phyloP scores from a whole-genome alignment of 2,329 filamentous ascomycete species.

The Dryadomyces quercus-mongolicae region DNA sequence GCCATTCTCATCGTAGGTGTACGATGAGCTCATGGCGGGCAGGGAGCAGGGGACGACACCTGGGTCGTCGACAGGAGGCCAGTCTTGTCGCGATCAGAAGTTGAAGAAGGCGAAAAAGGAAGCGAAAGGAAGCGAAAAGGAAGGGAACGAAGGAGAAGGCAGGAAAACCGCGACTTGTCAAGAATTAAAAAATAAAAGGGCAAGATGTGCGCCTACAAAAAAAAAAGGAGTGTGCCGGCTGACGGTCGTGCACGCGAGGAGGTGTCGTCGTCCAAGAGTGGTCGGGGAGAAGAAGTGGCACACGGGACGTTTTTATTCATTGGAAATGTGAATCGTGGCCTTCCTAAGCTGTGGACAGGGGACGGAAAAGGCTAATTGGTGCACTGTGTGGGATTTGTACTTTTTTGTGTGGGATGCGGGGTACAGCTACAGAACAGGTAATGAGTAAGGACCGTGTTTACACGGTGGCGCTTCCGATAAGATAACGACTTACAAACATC shows the following conservation, averaged over 20 bases:
- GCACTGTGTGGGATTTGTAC: not conserved
- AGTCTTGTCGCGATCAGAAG: not conserved
- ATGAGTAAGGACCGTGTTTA: not conserved
- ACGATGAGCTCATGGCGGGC: slow-evolving; percentile 74
- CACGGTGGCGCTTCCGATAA: too few species aligned
- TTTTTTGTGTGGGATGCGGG: too few species aligned
- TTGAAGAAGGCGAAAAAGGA: not conserved
- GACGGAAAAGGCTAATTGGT: not conserved
- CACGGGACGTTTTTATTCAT: not conserved
- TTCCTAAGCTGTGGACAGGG: not conserved
- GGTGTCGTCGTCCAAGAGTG: not conserved
- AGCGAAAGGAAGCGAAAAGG: not conserved
- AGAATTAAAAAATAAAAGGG: not conserved
- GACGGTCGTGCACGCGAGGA: not conserved
- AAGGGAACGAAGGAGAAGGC: not conserved
- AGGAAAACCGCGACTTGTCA: too few species aligned
- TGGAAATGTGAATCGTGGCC: slow-evolving; percentile 2
- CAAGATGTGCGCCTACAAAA: not conserved
- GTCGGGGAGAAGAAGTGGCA: not conserved
- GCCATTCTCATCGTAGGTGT: slow-evolving; percentile 95
- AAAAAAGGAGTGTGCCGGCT: not conserved
- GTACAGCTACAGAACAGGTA: not conserved
- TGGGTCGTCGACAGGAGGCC: not conserved
- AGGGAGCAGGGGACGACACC: not conserved
- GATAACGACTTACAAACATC: too few species aligned